Base-by-base conservation (phyloP, 441 rosid species). In the Geranium incanum region DNA sequence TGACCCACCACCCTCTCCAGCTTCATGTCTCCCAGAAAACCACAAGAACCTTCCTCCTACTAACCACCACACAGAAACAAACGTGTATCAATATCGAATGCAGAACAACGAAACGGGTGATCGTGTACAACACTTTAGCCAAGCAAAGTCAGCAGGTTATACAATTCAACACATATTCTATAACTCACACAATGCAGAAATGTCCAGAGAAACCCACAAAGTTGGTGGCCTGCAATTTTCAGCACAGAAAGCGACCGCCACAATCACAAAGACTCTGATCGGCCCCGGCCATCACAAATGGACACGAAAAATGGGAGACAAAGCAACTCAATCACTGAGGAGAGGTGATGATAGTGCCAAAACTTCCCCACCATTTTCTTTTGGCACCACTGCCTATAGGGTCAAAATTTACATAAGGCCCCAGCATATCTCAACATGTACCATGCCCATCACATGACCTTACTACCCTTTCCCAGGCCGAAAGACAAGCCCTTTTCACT, bases 391-490 rank as follows among this genome's bases (percentile, higher is more conserved):
- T 4, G n/a, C 33, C 33, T 28, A 28, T 28, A 2, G 33, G 33
- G 3, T 28, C 33, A 28, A 28, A 28, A 28, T 28, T 28, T 28
- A 28, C 33, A 5, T 39, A 11, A 75, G 84, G 78, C 72, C 87
- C 82, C 80, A 76, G 28, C 21, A 67, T 67, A 77, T 78, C 76
- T 71, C 74, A 43, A 59, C 63, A 18, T 67, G 71, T 67, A 73
- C 72, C 70, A 77, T 64, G 69, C 33, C 57, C 48, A 69, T 71
- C 77, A 80, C 82, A 73, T 71, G 73, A 70, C 74, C 70, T 74
- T 77, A 74, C 72, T 64, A 68, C 19, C 80, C 72, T 77, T 77
- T 75, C 71, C 68, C 59, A 64, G 78, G 75, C 80, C n/a, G 69
- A 60, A 68, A 60, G 84, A 75, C 79, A 76, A 72, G 66, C 48